A percentile compares a stretch with the other conserved stretches of the same genome.
phyloP scores from a whole-genome alignment of 2,329 filamentous ascomycete species.

The Cryphonectria radicalis region DNA sequence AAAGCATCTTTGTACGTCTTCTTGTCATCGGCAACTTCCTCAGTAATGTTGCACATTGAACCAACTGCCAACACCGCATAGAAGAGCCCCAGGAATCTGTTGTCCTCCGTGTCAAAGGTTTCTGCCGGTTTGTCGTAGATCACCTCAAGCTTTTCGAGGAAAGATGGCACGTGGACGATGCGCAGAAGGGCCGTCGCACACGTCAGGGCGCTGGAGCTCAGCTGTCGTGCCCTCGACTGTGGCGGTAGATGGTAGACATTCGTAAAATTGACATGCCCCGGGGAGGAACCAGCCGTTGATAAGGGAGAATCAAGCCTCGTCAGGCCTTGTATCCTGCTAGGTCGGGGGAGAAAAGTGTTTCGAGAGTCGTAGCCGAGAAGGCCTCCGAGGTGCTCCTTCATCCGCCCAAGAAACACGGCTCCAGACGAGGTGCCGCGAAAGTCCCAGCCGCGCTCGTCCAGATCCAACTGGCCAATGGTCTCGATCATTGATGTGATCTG shows the following conservation, averaged over 20 bases:
- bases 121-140: slow-evolving; percentile 74
- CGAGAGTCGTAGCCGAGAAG: slow-evolving; percentile 69
- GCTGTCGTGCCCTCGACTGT: slow-evolving; percentile 55
- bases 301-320: slow-evolving; percentile 72
- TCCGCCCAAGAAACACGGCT: slow-evolving; percentile 81
- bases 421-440: slow-evolving; percentile 95
- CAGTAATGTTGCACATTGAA: slow-evolving; percentile 69
- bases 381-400: slow-evolving; percentile 85
- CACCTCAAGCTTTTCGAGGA: slow-evolving; percentile 75
- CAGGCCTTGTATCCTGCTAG: slow-evolving; percentile 53
- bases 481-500: slow-evolving; percentile 94
- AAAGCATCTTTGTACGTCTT: slow-evolving; percentile 55
- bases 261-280: slow-evolving; percentile 58
- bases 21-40: slow-evolving; percentile 54
- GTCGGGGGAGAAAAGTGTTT: slow-evolving; percentile 60
- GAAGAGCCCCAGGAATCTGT: slow-evolving; percentile 70
- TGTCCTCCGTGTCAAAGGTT: slow-evolving; percentile 66
- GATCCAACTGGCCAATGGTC: slow-evolving; percentile 85
- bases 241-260: slow-evolving; percentile 71
- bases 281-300: slow-evolving; percentile 63
- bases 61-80: slow-evolving; percentile 74
- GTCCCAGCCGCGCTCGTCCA: slow-evolving; percentile 92
- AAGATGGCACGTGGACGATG: slow-evolving; percentile 80
- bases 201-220: slow-evolving; percentile 61
- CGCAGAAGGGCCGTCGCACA: slow-evolving; percentile 64